These are phyloP conservation scores for Phytophthora aleatoria DNA, from an alignment of 352 stramenopile species.

Conservation along the genomic window DNA sequence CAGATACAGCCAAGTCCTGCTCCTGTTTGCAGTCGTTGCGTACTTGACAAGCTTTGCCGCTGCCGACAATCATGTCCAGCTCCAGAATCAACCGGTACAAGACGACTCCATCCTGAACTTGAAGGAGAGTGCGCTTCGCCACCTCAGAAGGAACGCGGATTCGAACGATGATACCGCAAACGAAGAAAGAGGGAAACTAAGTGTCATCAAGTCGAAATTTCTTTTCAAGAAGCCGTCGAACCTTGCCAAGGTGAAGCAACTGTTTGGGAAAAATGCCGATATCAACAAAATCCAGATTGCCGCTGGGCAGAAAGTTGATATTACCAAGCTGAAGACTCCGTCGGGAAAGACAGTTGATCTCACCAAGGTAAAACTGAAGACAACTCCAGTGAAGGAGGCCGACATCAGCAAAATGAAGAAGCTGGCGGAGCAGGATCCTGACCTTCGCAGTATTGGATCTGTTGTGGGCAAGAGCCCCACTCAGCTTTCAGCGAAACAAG, in stretches of 20 bases:
- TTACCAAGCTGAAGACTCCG: background rate
- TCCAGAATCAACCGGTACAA: too few species aligned
- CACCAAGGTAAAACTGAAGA: background rate
- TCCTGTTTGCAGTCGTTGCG: too few species aligned
- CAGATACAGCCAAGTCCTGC: too few species aligned
- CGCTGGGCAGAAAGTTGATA: background rate
- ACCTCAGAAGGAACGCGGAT: too few species aligned
- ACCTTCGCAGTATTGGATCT: background rate
- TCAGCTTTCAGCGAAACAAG: background rate
- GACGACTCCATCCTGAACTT: too few species aligned
- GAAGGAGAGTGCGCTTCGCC: too few species aligned
- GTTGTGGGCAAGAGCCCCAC: background rate
- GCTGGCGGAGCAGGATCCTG: background rate
- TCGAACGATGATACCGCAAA: too few species aligned
- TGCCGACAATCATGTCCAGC: too few species aligned
- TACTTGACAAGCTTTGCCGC: too few species aligned
- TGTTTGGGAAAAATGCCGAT: background rate
- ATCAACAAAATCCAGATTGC: background rate
- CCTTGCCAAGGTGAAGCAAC: background rate
- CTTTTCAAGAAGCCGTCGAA: background rate
- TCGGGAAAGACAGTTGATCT: background rate
- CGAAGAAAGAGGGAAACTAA: too few species aligned
- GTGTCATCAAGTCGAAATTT: too few species aligned
- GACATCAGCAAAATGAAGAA: background rate
- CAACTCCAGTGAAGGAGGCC: background rate